Evolutionary conservation across 495 filamentous ascomycete genomes (phyloP).

Genomic region (Aspergillus mulundensis): DNA sequence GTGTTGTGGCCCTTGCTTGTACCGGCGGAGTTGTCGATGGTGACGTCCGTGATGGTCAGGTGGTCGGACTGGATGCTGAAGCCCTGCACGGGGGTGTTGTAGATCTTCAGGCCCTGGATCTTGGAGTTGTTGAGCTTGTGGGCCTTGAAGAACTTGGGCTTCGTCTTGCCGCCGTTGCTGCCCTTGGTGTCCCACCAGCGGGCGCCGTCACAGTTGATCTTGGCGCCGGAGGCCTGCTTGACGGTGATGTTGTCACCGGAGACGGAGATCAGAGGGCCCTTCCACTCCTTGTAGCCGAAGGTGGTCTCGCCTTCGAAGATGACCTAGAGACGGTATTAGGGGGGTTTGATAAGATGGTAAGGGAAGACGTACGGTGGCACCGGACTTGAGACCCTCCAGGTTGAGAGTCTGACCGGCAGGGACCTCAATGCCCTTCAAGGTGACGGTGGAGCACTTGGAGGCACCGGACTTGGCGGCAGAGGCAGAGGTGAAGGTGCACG

Average conservation of each 20-base stretch:
- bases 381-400: conserved; percentile 41
- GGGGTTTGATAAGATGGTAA: background rate
- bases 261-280: conserved; percentile 47
- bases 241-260: conserved; percentile 44
- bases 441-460: conserved; percentile 48
- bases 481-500: conserved; percentile 49
- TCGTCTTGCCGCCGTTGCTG: conserved; percentile 52
- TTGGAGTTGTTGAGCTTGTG: conserved; percentile 41
- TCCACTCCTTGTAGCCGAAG: conserved; percentile 53
- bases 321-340: conserved; percentile 26
- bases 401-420: conserved; percentile 52
- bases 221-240: conserved; percentile 31
- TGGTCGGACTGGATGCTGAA: conserved; percentile 54
- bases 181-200: conserved; percentile 53
- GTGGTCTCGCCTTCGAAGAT: conserved; percentile 50
- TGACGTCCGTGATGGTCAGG: conserved; percentile 47
- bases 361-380: conserved; percentile 32
- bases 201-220: conserved; percentile 44
- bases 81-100: conserved; percentile 60
- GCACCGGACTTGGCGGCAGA: conserved; percentile 40
- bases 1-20: conserved; percentile 55
- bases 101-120: conserved; percentile 42
- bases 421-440: conserved; percentile 45
- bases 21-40: conserved; percentile 58
- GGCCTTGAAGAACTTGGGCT: conserved; percentile 56